Percentiles rank a stretch among this genome's conserved stretches.
phyloP scores from a whole-genome alignment of 2,329 filamentous ascomycete genomes.

The Neonectria magnoliae region DNA sequence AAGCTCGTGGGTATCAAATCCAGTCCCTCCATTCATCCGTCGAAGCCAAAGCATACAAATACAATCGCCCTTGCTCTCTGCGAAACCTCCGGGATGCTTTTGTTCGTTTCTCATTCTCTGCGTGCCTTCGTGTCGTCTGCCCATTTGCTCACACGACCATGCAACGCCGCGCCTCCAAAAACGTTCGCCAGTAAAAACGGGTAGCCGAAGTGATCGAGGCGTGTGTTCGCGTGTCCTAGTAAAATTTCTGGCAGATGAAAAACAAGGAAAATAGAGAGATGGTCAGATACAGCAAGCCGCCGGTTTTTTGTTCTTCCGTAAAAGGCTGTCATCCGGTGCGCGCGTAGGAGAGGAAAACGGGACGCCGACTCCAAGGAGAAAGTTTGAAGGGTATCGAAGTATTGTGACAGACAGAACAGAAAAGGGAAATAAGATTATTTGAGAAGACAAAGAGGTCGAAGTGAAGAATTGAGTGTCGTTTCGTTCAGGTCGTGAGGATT shows the following conservation, averaged over 20 bases:
- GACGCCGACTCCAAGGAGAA: conserved; percentile 18
- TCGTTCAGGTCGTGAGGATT: conserved; percentile 30
- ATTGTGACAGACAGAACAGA: not conserved
- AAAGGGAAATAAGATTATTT: conserved; percentile 6
- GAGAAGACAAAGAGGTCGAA: conserved; percentile 19
- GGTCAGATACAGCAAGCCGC: not conserved
- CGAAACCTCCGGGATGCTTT: conserved; percentile 7
- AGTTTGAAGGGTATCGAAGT: conserved; percentile 27
- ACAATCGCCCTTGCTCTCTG: conserved; percentile 4
- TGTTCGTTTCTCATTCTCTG: not conserved
- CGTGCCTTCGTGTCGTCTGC: not conserved
- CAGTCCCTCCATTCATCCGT: conserved; percentile 11
- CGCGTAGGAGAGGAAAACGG: conserved; percentile 3
- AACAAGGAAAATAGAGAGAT: not conserved
- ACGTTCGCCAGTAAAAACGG: conserved; percentile 4
- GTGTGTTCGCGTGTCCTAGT: not conserved
- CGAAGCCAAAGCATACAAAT: not conserved
- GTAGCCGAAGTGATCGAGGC: not conserved
- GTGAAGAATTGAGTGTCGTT: conserved; percentile 10
- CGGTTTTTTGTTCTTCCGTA: not conserved
- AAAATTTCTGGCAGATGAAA: not conserved
- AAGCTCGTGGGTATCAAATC: conserved; percentile 15
- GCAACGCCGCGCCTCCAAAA: conserved; percentile 1
- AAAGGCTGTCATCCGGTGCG: not conserved
- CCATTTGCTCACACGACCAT: not conserved